Evolutionary conservation across 1,139 yeast genomes (phyloP).

Genomic region (Geotrichum fermentans): DNA sequence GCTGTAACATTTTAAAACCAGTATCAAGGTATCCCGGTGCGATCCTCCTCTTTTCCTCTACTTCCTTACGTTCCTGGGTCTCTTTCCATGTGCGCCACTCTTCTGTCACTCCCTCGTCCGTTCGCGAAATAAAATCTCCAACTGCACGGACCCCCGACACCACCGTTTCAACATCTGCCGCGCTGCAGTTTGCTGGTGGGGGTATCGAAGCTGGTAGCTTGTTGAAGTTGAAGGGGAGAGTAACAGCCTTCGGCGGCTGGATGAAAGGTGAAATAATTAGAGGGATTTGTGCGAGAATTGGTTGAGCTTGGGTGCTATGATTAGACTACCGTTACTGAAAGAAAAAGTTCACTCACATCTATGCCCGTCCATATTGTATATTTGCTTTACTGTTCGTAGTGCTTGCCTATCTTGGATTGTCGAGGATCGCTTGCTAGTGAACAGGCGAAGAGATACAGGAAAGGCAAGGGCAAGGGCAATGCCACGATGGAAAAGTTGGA

Average conservation of each 20-base stretch:
- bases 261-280: slow-evolving; percentile 52
- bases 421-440: no score
- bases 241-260: slow-evolving; percentile 55
- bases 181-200: slow-evolving; percentile 27
- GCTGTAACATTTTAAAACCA: slow-evolving; percentile 30
- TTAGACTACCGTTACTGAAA: no score
- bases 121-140: slow-evolving; percentile 26
- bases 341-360: slow-evolving; percentile 18
- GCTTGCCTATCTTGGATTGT: not conserved
- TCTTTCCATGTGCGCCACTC: slow-evolving; percentile 37
- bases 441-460: not conserved
- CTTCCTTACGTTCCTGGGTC: slow-evolving; percentile 26
- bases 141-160: slow-evolving; percentile 30
- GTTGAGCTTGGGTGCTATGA: no score
- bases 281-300: slow-evolving; percentile 52
- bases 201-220: slow-evolving; percentile 37
- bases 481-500: not conserved
- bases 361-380: slow-evolving; percentile 17
- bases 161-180: slow-evolving; percentile 30
- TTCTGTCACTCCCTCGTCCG: slow-evolving; percentile 30
- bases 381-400: not conserved
- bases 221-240: slow-evolving; percentile 50
- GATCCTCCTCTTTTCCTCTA: slow-evolving; percentile 35
- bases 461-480: slow-evolving; percentile 12
- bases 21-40: slow-evolving; percentile 46